These are phyloP conservation scores for Citrus hindsii DNA, from an alignment of 345 rosid species.

Conservation along the genomic window DNA sequence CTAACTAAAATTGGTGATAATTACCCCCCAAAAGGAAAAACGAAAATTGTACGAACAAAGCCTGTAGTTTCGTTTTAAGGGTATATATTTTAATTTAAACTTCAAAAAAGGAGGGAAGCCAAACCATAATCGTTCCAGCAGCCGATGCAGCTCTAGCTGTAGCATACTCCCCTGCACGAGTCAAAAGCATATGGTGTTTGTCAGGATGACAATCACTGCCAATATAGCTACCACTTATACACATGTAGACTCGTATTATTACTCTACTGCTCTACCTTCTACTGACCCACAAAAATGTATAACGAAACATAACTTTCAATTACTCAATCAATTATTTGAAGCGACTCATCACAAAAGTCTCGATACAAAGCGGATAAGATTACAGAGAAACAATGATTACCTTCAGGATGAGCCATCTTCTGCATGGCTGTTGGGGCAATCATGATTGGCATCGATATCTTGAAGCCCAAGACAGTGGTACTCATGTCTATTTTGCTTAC, in stretches of 20 bases:
- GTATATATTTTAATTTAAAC: neutral
- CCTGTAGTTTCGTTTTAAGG: neutral
- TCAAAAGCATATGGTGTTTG: constrained; percentile 5
- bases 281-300: neutral
- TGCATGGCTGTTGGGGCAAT: constrained; percentile 88
- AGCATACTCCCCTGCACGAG: constrained; percentile 75
- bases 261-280: neutral
- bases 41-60: neutral
- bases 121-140: constrained; percentile 83
- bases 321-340: neutral
- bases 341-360: neutral
- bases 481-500: constrained; percentile 77
- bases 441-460: constrained; percentile 90
- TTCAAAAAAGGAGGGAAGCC: constrained; percentile 11
- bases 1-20: neutral
- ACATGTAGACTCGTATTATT: neutral
- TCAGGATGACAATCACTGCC: neutral
- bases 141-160: constrained; percentile 91
- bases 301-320: neutral
- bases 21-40: neutral
- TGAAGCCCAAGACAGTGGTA: constrained; percentile 72
- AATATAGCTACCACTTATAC: no score
- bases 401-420: constrained; percentile 96
- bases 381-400: constrained; percentile 17
- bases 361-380: neutral